Conservation (phyloP, 345 rosid species). For the Euphorbia pulcherrima region DNA sequence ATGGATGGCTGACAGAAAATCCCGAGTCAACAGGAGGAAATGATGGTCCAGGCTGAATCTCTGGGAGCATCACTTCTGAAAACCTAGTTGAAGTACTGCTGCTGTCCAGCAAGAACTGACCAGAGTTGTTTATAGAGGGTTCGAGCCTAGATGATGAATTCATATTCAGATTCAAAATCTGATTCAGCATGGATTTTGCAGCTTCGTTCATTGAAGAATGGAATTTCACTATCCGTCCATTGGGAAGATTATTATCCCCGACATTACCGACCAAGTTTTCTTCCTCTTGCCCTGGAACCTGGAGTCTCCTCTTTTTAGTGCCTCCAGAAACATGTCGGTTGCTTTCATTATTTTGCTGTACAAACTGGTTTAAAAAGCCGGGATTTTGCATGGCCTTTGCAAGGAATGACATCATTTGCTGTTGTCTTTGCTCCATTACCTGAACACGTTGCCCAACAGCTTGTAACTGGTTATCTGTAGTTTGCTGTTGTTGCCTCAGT, state of each 20-base stretch:
- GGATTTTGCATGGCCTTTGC: constrained; percentile 96
- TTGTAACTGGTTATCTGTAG: constrained; percentile 79
- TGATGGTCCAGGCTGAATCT: constrained; percentile 14
- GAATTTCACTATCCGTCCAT: constrained; percentile 28
- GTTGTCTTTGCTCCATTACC: constrained; percentile 96
- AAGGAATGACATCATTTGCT: constrained; percentile 93
- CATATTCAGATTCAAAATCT: constrained; percentile 26
- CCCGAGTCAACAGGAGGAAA: constrained; percentile 26
- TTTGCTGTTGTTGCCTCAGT: constrained; percentile 86
- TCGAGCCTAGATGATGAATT: constrained; percentile 26
- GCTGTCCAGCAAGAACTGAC: constrained; percentile 19
- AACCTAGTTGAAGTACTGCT: constrained; percentile 11
- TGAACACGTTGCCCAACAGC: constrained; percentile 82
- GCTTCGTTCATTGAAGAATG: constrained; percentile 35
- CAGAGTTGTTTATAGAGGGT: constrained; percentile 16
- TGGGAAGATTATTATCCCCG: constrained; percentile 1
- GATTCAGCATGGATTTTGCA: constrained; percentile 30
- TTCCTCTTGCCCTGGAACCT: constrained; percentile 24
- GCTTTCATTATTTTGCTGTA: constrained; percentile 83
- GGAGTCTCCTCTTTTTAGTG: constrained; percentile 29
- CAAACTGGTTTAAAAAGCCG: constrained; percentile 86
- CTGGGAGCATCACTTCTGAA: constrained; percentile 21
- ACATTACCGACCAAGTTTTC: constrained; percentile 8
- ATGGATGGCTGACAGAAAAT: constrained; percentile 24
- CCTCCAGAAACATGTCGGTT: constrained; percentile 45